phyloP scores from a whole-genome alignment of 768 basidiomycete genomes.

The Mycena alexandri region DNA sequence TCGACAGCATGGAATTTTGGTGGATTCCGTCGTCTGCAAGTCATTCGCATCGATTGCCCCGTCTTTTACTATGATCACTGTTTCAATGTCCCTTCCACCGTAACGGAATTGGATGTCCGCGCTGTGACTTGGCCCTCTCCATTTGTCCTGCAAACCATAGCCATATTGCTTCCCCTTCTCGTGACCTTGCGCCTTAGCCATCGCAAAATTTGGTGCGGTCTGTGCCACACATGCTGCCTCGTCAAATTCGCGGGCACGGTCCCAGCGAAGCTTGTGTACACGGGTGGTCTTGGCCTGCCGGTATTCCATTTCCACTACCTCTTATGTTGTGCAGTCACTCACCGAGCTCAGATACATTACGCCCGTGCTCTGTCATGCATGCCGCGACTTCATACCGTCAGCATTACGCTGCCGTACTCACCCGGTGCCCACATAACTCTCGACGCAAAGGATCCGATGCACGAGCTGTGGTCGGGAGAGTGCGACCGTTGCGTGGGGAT shows the following conservation, averaged over 20 bases:
- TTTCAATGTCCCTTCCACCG: constrained; percentile 41
- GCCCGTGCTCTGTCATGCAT: constrained; percentile 43
- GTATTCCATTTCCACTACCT: constrained; percentile 34
- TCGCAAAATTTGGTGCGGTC: constrained; percentile 49
- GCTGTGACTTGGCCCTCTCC: constrained; percentile 50
- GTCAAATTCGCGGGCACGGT: constrained; percentile 43
- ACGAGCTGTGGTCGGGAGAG: constrained; percentile 52
- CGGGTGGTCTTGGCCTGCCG: constrained; percentile 51
- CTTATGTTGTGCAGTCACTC: not conserved
- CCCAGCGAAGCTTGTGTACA: constrained; percentile 46
- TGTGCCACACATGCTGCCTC: constrained; percentile 49
- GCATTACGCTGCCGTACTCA: constrained; percentile 47
- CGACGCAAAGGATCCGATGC: constrained; percentile 36
- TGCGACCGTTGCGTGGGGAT: constrained; percentile 53
- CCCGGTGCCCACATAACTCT: constrained; percentile 35
- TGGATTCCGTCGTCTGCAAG: constrained; percentile 45
- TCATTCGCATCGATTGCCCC: constrained; percentile 30
- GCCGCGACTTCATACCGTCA: constrained; percentile 45
- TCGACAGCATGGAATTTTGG: constrained; percentile 36
- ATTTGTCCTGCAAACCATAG: constrained; percentile 42
- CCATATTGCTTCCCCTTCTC: constrained; percentile 41
- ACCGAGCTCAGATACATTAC: constrained; percentile 48
- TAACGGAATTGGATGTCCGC: constrained; percentile 48
- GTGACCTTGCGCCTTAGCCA: constrained; percentile 43
- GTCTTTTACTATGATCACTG: constrained; percentile 37